These are phyloP conservation scores for Zygotorulaspora mrakii DNA, from an alignment of 1,139 yeast species.

Conservation along the genomic window DNA sequence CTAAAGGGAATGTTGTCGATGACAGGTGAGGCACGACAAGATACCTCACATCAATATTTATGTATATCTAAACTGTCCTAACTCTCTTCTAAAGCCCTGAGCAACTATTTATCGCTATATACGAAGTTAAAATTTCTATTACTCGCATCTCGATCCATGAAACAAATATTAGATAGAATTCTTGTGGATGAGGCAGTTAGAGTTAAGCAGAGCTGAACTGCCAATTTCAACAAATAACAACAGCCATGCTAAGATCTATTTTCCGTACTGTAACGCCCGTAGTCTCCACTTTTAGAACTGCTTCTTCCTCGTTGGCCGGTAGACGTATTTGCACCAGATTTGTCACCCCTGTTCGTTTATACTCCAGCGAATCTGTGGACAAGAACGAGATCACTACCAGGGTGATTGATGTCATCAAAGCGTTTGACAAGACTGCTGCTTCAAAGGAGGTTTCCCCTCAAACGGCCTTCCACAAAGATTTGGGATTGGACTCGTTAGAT, in stretches of 20 bases:
- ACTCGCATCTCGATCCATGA: too few species aligned
- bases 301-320: constrained; percentile 8
- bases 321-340: constrained; percentile 9
- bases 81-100: too few species aligned
- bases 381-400: constrained; percentile 30
- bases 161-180: too few species aligned
- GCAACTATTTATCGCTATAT: too few species aligned
- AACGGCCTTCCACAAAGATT: constrained; percentile 42
- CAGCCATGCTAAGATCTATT: constrained; percentile 24
- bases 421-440: constrained; percentile 32
- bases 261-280: constrained; percentile 23
- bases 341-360: constrained; percentile 23
- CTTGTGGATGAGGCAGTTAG: too few species aligned
- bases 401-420: constrained; percentile 32
- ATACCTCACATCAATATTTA: neutral
- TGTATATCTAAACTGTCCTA: too few species aligned
- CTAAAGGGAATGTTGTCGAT: neutral
- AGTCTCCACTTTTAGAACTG: constrained; percentile 14
- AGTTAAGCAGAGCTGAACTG: too few species aligned
- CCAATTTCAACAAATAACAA: neutral
- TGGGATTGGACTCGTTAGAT: constrained; percentile 68
- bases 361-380: constrained; percentile 25
- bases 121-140: too few species aligned
- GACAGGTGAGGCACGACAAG: neutral
- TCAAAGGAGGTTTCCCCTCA: constrained; percentile 30